phyloP scores from a whole-genome alignment of 768 basidiomycete species.

The Boletus sensibilis region DNA sequence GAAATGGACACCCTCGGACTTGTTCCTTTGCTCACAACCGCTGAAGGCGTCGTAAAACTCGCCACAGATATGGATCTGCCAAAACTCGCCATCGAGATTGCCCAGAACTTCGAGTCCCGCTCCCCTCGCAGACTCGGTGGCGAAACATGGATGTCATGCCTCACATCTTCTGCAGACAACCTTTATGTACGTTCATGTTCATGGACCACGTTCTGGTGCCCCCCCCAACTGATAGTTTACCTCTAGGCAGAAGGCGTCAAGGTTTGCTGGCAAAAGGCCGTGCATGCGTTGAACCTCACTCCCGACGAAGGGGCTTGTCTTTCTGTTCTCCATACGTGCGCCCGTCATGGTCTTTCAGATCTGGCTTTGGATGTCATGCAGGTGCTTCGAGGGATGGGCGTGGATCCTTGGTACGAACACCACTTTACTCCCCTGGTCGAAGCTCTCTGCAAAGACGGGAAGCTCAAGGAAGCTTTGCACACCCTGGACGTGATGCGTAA shows the following conservation, averaged over 20 bases:
- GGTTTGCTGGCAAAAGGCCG: constrained; percentile 59
- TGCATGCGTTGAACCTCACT: constrained; percentile 47
- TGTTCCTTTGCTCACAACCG: constrained; percentile 47
- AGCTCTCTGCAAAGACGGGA: constrained; percentile 57
- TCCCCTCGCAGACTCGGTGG: constrained; percentile 53
- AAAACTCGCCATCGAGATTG: constrained; percentile 71
- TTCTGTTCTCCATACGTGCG: constrained; percentile 69
- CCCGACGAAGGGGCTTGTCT: constrained; percentile 78
- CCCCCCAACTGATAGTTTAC: neutral
- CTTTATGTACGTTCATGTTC: constrained; percentile 61
- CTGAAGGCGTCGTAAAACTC: constrained; percentile 51
- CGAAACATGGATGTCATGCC: constrained; percentile 63
- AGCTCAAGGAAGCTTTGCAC: constrained; percentile 62
- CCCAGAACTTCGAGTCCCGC: constrained; percentile 54
- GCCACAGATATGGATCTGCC: constrained; percentile 56
- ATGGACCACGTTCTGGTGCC: neutral
- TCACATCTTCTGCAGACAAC: constrained; percentile 59
- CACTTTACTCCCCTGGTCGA: constrained; percentile 80
- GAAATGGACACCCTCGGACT: constrained; percentile 55
- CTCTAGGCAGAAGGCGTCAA: constrained; percentile 65
- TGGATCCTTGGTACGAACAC: constrained; percentile 57
- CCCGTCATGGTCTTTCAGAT: constrained; percentile 66
- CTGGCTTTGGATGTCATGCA: constrained; percentile 67
- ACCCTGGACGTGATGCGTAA: constrained; percentile 60
- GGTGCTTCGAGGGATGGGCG: constrained; percentile 47